phyloP scores from a whole-genome alignment of 306 rosid genomes.

The Echinosophora koreensis region DNA sequence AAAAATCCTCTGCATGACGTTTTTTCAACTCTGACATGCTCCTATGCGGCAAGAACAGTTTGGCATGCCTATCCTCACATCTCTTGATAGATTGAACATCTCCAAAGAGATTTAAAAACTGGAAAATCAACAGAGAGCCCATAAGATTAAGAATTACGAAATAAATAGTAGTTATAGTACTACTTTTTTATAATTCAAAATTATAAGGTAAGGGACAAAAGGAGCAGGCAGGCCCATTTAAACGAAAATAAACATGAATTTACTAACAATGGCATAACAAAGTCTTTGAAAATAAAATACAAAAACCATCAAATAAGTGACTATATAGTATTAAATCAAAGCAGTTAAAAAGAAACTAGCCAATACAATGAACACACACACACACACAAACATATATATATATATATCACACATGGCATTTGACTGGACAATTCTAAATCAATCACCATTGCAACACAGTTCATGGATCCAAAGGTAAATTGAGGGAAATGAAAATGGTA shows the following conservation, averaged over 20 bases:
- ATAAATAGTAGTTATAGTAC: constrained; percentile 28
- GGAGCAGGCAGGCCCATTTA: neutral
- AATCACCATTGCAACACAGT: constrained; percentile 6
- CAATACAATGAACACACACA: neutral
- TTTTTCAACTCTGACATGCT: constrained; percentile 90
- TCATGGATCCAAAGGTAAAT: constrained; percentile 12
- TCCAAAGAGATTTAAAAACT: constrained; percentile 96
- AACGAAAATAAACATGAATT: constrained; percentile 12
- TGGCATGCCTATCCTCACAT: constrained; percentile 94
- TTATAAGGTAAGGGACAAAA: neutral
- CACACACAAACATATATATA: too few relatives aligned
- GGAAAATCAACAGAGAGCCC: constrained; percentile 49
- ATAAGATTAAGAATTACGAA: constrained; percentile 4
- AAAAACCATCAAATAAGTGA: neutral
- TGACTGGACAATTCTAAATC: neutral
- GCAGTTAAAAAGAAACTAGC: neutral
- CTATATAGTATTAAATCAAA: neutral
- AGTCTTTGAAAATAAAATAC: neutral
- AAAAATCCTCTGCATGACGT: constrained; percentile 93
- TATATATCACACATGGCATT: neutral
- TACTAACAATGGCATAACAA: neutral
- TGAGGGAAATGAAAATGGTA: neutral
- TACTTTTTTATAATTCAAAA: neutral
- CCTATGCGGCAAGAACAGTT: constrained; percentile 82
- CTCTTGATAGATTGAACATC: constrained; percentile 87